Conservation (phyloP, 306 rosid genomes). For the Corylus heterophylla region DNA sequence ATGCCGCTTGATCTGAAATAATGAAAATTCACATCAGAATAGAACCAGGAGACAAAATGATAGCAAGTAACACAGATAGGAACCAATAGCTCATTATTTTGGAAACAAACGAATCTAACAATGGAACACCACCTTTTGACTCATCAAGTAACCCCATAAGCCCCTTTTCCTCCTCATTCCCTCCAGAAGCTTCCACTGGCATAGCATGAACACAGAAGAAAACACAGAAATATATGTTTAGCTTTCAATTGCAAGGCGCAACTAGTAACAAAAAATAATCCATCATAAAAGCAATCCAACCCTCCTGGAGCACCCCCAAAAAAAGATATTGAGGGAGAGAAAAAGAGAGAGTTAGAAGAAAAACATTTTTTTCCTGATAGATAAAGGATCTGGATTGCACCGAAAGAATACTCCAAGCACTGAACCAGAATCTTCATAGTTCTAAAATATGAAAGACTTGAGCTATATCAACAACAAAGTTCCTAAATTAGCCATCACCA, state of each 20-base stretch:
- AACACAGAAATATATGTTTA: constrained; percentile 6
- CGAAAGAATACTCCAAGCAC: background rate
- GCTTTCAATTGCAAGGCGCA: background rate
- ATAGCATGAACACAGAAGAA: constrained; percentile 5
- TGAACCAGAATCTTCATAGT: background rate
- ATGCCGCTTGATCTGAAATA: constrained; percentile 42
- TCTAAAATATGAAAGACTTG: background rate
- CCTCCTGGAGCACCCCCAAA: background rate
- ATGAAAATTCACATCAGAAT: constrained; percentile 8
- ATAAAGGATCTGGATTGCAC: background rate
- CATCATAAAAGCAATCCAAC: background rate
- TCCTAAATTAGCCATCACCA: background rate
- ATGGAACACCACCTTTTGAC: constrained; percentile 39
- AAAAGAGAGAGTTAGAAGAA: background rate
- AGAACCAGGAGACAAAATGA: constrained; percentile 3
- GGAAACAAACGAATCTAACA: background rate
- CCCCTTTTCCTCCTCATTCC: constrained; percentile 42
- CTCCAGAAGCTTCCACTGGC: constrained; percentile 42
- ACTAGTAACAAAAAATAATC: background rate
- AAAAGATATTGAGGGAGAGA: background rate
- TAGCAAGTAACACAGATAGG: background rate
- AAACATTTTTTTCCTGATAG: background rate
- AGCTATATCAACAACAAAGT: background rate
- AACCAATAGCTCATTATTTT: background rate
- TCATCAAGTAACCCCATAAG: constrained; percentile 44